These are phyloP conservation scores for Colletotrichum phormii DNA, from an alignment of 2,329 filamentous ascomycete genomes.

Conservation along the genomic window DNA sequence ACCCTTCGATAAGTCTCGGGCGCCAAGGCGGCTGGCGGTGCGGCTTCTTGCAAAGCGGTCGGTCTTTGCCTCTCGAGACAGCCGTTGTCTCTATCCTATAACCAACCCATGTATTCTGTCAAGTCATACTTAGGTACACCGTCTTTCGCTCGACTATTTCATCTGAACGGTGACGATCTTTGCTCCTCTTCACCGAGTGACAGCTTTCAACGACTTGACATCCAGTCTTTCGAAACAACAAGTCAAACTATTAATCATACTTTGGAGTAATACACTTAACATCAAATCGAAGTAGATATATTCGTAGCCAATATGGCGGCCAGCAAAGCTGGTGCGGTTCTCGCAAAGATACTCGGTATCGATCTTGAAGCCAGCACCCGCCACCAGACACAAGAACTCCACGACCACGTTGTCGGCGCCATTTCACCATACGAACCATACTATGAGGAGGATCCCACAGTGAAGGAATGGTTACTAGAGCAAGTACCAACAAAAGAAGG, in stretches of 20 bases:
- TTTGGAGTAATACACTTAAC: neutral
- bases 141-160: neutral
- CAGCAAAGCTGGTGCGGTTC: conserved; percentile 73
- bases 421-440: conserved; percentile 37
- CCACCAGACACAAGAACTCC: conserved; percentile 26
- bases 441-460: conserved; percentile 76
- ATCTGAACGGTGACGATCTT: neutral
- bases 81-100: conserved; percentile 21
- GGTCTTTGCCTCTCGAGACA: conserved; percentile 18
- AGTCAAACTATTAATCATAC: too few relatives aligned
- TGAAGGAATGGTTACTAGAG: conserved; percentile 69
- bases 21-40: conserved; percentile 37
- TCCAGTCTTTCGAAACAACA: conserved; percentile 9
- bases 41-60: conserved; percentile 25
- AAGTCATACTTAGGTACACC: neutral
- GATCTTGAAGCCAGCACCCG: conserved; percentile 68
- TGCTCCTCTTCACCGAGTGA: neutral
- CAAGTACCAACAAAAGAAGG: conserved; percentile 62
- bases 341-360: conserved; percentile 87
- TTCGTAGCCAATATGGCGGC: conserved; percentile 21
- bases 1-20: conserved; percentile 23
- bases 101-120: neutral
- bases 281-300: neutral
- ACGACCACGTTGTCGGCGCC: neutral
- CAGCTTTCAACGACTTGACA: neutral